Evolutionary conservation across 2,329 filamentous ascomycete species (phyloP).

Genomic region (Sclerotinia glacialis): DNA sequence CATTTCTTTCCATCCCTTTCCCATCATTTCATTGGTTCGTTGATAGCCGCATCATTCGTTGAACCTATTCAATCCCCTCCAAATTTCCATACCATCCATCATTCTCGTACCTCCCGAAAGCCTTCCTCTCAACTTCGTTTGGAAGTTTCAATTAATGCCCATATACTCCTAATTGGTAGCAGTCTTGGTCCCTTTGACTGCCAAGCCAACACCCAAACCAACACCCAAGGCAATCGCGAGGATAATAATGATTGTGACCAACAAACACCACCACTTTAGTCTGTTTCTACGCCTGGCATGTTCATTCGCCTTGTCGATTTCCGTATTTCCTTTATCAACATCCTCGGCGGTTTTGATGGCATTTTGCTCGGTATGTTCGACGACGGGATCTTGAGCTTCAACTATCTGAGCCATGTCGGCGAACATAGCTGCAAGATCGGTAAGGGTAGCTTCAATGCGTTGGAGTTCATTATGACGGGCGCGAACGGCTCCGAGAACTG

Average conservation of each 20-base stretch:
- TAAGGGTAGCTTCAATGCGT: conserved; percentile 72
- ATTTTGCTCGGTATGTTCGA: conserved; percentile 61
- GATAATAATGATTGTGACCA: conserved; percentile 58
- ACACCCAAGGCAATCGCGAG: conserved; percentile 56
- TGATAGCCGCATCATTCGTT: conserved; percentile 3
- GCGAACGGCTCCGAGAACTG: conserved; percentile 73
- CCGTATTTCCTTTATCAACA: conserved; percentile 65
- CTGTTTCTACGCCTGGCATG: conserved; percentile 65
- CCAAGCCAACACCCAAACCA: conserved; percentile 41
- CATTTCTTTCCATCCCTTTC: not conserved
- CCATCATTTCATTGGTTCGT: not conserved
- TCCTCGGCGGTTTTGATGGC: conserved; percentile 64
- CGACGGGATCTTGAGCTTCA: conserved; percentile 65
- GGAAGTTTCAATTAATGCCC: not conserved
- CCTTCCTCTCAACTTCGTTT: not conserved
- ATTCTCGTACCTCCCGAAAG: not conserved
- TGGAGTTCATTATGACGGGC: conserved; percentile 81
- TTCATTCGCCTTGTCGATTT: conserved; percentile 66
- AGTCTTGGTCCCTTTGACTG: conserved; percentile 25
- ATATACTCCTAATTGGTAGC: not conserved
- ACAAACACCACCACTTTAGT: conserved; percentile 79
- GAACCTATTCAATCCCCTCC: conserved; percentile 12
- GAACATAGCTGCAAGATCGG: conserved; percentile 68
- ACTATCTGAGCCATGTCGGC: conserved; percentile 72
- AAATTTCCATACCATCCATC: conserved; percentile 7